Evolutionary conservation across 495 filamentous ascomycete species (phyloP).

Genomic region (Penicillium fimorum): DNA sequence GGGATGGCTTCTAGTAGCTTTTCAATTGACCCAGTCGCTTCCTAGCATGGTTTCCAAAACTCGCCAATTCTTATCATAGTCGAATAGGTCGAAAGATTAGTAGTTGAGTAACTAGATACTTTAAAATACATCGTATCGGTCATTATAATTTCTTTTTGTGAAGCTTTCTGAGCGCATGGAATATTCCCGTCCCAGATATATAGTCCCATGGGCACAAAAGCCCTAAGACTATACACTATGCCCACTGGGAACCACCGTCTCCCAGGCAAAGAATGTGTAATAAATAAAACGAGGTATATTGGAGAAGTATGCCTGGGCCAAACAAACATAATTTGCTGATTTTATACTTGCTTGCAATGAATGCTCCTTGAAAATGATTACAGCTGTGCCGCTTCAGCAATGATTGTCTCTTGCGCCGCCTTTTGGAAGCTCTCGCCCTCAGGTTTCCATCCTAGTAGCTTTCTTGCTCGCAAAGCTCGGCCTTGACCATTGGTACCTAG

Average conservation of each 20-base stretch:
- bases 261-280: not conserved
- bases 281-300: not conserved
- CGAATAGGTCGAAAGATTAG: not conserved
- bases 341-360: not conserved
- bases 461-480: slow-evolving; percentile 2
- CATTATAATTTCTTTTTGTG: not conserved
- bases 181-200: not conserved
- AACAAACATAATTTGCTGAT: not conserved
- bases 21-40: not conserved
- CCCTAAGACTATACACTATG: not conserved
- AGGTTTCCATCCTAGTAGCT: slow-evolving; percentile 3
- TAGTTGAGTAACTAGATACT: not conserved
- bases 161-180: not conserved
- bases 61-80: too few relatives aligned
- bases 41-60: too few relatives aligned
- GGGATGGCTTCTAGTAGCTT: not conserved
- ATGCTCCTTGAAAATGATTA: not conserved
- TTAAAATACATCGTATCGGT: not conserved
- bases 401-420: slow-evolving; percentile 1
- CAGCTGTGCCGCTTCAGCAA: slow-evolving; percentile 4
- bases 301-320: not conserved
- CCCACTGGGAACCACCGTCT: not conserved
- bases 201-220: not conserved
- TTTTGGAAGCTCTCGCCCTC: not conserved
- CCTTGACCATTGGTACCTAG: slow-evolving; percentile 11